Percentiles rank a stretch among this genome's conserved stretches.
Evolutionary conservation across 2,329 filamentous ascomycete genomes (phyloP).

Genomic region (Aspergillus arachidicola): DNA sequence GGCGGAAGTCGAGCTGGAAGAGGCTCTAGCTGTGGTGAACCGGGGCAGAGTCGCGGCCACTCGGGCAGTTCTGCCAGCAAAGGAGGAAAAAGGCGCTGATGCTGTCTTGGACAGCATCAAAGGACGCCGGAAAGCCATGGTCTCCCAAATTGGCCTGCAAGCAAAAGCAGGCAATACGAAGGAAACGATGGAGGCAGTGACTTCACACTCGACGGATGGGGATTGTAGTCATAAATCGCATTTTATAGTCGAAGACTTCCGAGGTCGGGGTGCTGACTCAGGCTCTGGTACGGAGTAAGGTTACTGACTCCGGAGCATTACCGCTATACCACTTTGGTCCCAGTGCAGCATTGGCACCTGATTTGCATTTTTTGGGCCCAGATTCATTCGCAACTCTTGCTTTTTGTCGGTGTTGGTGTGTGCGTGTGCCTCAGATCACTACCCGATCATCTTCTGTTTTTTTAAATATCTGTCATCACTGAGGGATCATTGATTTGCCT

Average conservation of each 20-base stretch:
- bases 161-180: constrained; percentile 10
- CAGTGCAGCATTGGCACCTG: constrained; percentile 16
- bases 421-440: too few relatives aligned
- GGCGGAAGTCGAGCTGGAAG: constrained; percentile 76
- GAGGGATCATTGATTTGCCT: neutral
- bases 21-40: constrained; percentile 35
- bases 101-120: constrained; percentile 36
- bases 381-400: neutral
- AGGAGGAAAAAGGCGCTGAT: constrained; percentile 32
- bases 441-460: neutral
- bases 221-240: constrained; percentile 22
- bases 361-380: neutral
- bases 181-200: neutral
- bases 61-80: constrained; percentile 31
- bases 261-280: constrained; percentile 44
- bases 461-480: neutral
- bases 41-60: constrained; percentile 31
- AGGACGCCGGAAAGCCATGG: constrained; percentile 44
- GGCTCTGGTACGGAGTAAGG: constrained; percentile 8
- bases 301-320: constrained; percentile 14
- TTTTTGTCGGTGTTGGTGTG: neutral
- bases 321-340: constrained; percentile 18
- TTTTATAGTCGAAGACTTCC: constrained; percentile 28
- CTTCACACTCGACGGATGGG: constrained; percentile 7
- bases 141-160: constrained; percentile 21